Conservation (phyloP, 306 rosid genomes). For the Sechiopsis laciniata region DNA sequence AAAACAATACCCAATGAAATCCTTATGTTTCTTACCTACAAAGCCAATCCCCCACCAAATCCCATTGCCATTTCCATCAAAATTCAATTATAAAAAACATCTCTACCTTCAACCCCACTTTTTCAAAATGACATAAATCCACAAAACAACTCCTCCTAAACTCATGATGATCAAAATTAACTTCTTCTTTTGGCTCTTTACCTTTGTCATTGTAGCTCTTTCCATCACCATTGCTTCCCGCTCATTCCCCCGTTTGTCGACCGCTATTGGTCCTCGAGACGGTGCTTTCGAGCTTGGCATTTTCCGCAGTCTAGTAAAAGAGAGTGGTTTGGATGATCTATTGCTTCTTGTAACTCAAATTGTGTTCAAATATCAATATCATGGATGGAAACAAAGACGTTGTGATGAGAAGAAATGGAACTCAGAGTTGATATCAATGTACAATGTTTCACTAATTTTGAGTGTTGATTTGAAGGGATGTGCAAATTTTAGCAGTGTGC, state of each 20-base stretch:
- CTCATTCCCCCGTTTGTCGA: slow-evolving; percentile 23
- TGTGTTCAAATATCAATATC: slow-evolving; percentile 21
- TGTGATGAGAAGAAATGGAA: slow-evolving; percentile 42
- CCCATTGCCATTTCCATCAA: slow-evolving; percentile 13
- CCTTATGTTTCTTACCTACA: slow-evolving; percentile 46
- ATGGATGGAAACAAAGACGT: slow-evolving; percentile 20
- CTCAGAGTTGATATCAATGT: slow-evolving; percentile 34
- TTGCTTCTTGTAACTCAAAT: slow-evolving; percentile 34
- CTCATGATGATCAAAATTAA: slow-evolving; percentile 42
- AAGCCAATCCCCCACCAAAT: slow-evolving; percentile 32
- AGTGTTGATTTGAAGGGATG: slow-evolving; percentile 55
- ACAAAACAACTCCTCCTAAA: neutral
- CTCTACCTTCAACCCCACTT: slow-evolving; percentile 25
- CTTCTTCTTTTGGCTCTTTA: slow-evolving; percentile 43
- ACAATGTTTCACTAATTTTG: slow-evolving; percentile 46
- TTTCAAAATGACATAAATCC: slow-evolving; percentile 22
- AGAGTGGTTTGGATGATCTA: slow-evolving; percentile 34
- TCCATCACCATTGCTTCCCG: slow-evolving; percentile 29
- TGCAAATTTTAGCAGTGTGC: slow-evolving; percentile 60
- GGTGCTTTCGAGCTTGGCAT: slow-evolving; percentile 23
- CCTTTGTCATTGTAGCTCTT: slow-evolving; percentile 39
- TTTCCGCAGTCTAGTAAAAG: slow-evolving; percentile 29
- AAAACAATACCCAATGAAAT: slow-evolving; percentile 21
- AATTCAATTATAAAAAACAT: neutral
- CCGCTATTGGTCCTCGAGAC: slow-evolving; percentile 15